phyloP scores from a whole-genome alignment of 2,329 filamentous ascomycete species.

The Chalara sp. region DNA sequence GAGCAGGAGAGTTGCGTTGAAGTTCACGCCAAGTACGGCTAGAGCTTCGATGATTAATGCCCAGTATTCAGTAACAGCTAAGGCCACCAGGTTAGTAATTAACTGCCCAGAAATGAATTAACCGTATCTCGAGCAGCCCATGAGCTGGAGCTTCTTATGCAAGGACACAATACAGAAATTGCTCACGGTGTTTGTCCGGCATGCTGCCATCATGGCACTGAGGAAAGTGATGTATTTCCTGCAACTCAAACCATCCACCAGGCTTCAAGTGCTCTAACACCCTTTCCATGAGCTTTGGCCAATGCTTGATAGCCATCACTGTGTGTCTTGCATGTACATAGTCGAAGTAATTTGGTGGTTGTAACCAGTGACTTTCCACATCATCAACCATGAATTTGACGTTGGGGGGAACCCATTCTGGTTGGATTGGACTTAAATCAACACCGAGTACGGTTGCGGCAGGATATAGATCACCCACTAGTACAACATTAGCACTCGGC shows the following conservation, averaged over 20 bases:
- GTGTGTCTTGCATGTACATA: slow-evolving; percentile 11
- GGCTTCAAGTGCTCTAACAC: slow-evolving; percentile 37
- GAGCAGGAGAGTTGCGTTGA: slow-evolving; percentile 36
- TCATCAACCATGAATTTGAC: slow-evolving; percentile 52
- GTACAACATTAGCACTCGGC: neutral
- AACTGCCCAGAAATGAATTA: no score
- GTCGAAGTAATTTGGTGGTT: slow-evolving; percentile 21
- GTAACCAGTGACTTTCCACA: slow-evolving; percentile 48
- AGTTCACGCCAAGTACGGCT: slow-evolving; percentile 37
- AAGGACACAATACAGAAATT: no score
- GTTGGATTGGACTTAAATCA: slow-evolving; percentile 34
- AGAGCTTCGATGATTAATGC: slow-evolving; percentile 38
- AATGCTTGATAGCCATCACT: slow-evolving; percentile 5
- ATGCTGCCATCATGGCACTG: slow-evolving; percentile 36
- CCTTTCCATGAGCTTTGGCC: slow-evolving; percentile 5
- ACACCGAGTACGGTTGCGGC: slow-evolving; percentile 28
- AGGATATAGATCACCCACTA: slow-evolving; percentile 18
- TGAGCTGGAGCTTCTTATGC: no score
- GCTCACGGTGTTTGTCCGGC: slow-evolving; percentile 27
- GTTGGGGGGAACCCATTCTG: slow-evolving; percentile 44
- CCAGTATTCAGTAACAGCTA: slow-evolving; percentile 40
- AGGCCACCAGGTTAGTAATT: no score
- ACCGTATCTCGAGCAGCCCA: no score
- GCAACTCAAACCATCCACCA: slow-evolving; percentile 48
- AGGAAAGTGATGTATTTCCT: slow-evolving; percentile 46